Evolutionary conservation across 805 yeast species (phyloP).

Genomic region (Sugiyamaella lignohabitans): DNA sequence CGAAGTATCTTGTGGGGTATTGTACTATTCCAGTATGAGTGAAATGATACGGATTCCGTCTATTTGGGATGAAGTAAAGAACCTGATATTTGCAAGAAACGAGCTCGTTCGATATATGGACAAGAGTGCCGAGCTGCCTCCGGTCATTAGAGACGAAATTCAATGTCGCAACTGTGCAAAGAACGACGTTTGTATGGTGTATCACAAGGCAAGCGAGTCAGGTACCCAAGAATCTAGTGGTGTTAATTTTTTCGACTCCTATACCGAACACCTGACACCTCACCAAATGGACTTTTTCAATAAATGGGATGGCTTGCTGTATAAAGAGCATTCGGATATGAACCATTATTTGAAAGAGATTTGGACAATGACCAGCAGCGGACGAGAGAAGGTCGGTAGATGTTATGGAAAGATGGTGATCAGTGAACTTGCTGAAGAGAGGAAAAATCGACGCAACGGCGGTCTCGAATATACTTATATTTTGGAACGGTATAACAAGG

Average conservation of each 20-base stretch:
- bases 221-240: constrained; percentile 32
- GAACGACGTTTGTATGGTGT: constrained; percentile 55
- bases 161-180: constrained; percentile 49
- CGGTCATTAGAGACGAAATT: constrained; percentile 14
- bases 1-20: constrained; percentile 54
- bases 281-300: constrained; percentile 50
- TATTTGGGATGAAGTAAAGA: constrained; percentile 50
- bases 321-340: constrained; percentile 63
- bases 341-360: constrained; percentile 50
- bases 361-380: constrained; percentile 55
- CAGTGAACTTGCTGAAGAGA: constrained; percentile 11
- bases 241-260: constrained; percentile 33
- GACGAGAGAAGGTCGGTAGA: constrained; percentile 60
- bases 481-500: constrained; percentile 8
- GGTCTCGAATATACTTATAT: constrained; percentile 17
- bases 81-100: constrained; percentile 68
- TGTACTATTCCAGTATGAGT: constrained; percentile 65
- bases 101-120: constrained; percentile 53
- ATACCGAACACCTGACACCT: constrained; percentile 41
- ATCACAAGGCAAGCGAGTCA: constrained; percentile 46
- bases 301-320: constrained; percentile 68
- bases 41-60: constrained; percentile 51
- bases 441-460: too few relatives aligned
- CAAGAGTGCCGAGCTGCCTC: constrained; percentile 27
- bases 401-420: constrained; percentile 50